phyloP scores from a whole-genome alignment of 2,329 filamentous ascomycete species.

The Amauroascus niger region DNA sequence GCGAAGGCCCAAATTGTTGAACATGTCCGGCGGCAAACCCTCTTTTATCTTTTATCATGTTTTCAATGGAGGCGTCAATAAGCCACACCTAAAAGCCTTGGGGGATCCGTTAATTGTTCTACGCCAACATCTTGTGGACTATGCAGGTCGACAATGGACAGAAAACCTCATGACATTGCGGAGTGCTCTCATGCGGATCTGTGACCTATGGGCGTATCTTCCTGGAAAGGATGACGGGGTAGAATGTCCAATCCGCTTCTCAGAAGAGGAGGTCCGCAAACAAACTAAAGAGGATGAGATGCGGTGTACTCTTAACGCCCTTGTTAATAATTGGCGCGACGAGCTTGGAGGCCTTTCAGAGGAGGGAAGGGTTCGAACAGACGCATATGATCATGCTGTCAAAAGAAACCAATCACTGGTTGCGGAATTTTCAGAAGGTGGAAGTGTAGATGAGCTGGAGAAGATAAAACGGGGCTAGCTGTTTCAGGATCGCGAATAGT shows the following conservation, averaged over 20 bases:
- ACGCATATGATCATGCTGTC: constrained; percentile 9
- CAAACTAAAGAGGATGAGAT: constrained; percentile 11
- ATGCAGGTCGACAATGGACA: constrained; percentile 11
- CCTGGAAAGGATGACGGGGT: background rate
- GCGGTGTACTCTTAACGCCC: constrained; percentile 11
- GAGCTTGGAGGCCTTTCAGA: constrained; percentile 13
- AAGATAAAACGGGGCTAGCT: constrained; percentile 11
- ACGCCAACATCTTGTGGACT: constrained; percentile 13
- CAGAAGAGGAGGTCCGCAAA: constrained; percentile 9
- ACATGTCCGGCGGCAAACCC: constrained; percentile 8
- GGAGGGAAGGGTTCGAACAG: constrained; percentile 14
- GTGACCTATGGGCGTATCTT: constrained; percentile 12
- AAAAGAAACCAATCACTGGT: constrained; percentile 12
- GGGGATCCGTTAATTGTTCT: constrained; percentile 4
- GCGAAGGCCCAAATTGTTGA: constrained; percentile 12
- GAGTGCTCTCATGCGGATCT: constrained; percentile 11
- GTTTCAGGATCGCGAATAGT: constrained; percentile 15
- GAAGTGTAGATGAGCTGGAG: constrained; percentile 12
- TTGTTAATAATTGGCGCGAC: constrained; percentile 13
- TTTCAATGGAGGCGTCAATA: constrained; percentile 15
- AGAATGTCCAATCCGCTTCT: constrained; percentile 13
- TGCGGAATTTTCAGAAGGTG: background rate
- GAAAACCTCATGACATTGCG: constrained; percentile 11
- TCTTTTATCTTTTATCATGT: constrained; percentile 15
- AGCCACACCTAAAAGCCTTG: constrained; percentile 11